Conservation (phyloP, 768 basidiomycete genomes). For the Naematelia aurantialba region DNA sequence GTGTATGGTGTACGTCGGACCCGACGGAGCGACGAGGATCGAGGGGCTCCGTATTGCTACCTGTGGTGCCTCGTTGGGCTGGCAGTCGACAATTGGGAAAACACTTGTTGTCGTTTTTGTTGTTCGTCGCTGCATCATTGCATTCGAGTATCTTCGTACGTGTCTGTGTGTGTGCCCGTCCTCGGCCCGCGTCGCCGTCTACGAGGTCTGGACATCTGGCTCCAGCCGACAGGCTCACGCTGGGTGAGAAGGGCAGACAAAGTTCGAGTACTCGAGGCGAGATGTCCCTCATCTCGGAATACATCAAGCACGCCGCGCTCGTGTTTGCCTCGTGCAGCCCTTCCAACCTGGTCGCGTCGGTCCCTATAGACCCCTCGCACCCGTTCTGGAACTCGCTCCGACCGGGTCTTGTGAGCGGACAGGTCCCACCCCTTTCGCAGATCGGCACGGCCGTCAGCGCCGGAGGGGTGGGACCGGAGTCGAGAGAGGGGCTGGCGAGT, state of each 20-base stretch:
- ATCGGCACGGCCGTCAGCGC: neutral
- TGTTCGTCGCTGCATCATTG: too few species aligned
- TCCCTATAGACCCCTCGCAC: conserved; percentile 22
- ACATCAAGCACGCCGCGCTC: conserved; percentile 6
- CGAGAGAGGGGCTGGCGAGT: conserved; percentile 16
- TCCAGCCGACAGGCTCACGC: too few species aligned
- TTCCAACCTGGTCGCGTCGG: conserved; percentile 15
- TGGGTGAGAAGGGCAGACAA: too few species aligned
- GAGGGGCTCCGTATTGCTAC: neutral
- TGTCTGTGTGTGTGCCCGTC: too few species aligned
- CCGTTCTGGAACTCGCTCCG: conserved; percentile 22
- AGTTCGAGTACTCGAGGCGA: neutral
- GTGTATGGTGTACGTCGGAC: too few species aligned
- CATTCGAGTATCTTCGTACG: too few species aligned
- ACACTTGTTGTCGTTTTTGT: too few species aligned
- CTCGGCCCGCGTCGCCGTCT: too few species aligned
- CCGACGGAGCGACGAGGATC: neutral
- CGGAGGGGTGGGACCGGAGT: neutral
- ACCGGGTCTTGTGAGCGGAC: neutral
- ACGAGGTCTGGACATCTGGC: too few species aligned
- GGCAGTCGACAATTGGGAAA: too few species aligned
- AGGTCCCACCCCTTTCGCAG: conserved; percentile 11
- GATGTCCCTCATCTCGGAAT: conserved; percentile 9
- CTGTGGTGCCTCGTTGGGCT: too few species aligned
- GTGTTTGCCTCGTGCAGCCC: conserved; percentile 7